A percentile compares a stretch with the other conserved stretches of the same genome.
Evolutionary conservation across 139 green algal genomes (phyloP).

Genomic region (Asterochloris sp.): DNA sequence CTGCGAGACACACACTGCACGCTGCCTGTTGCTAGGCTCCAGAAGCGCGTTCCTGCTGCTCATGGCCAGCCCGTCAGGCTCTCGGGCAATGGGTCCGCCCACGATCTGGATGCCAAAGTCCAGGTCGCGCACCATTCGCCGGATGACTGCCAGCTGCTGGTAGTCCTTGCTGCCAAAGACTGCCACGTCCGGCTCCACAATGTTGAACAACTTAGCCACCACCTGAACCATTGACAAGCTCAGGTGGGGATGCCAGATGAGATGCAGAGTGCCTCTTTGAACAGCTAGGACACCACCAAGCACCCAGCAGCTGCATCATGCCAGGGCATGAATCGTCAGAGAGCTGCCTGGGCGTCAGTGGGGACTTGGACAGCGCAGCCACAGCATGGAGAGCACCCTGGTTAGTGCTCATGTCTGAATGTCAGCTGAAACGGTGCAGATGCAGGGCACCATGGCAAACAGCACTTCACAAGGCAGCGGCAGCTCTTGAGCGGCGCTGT

Average conservation of each 20-base stretch:
- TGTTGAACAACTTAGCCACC: conserved; percentile 97
- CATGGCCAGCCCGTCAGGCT: conserved; percentile 93
- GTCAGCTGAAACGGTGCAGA: no score
- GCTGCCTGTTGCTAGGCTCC: conserved; percentile 47
- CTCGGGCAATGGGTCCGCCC: conserved; percentile 79
- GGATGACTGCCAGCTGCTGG: conserved; percentile 92
- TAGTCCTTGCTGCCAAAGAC: conserved; percentile 98
- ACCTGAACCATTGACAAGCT: conserved; percentile 31
- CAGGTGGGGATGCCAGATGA: neutral
- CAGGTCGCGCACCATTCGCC: conserved; percentile 84
- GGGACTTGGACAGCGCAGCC: no score
- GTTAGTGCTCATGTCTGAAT: no score
- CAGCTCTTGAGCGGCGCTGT: no score
- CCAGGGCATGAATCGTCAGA: no score
- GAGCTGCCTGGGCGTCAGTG: no score
- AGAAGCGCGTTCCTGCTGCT: conserved; percentile 91
- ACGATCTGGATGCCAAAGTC: conserved; percentile 89
- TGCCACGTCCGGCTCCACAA: conserved; percentile 91
- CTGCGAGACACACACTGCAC: conserved; percentile 53
- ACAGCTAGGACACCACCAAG: no score
- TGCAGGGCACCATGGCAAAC: no score
- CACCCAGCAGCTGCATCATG: no score
- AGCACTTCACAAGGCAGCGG: no score
- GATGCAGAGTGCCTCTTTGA: neutral
- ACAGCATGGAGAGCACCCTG: no score